Conservation (phyloP, 495 filamentous ascomycete species). For the Emericellopsis terricola region DNA sequence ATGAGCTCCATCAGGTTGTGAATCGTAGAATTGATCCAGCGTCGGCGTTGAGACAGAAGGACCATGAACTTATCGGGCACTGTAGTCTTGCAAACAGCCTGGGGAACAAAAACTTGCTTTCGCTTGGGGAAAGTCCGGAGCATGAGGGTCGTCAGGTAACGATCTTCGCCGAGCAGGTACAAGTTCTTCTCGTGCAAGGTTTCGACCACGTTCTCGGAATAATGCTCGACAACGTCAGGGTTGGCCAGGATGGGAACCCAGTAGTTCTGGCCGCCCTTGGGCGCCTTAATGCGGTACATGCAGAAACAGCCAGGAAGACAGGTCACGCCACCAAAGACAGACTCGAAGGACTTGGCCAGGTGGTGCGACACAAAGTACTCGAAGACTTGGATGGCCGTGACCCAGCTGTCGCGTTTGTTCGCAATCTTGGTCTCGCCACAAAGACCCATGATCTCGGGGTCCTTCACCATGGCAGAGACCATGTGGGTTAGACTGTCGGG, state of each 20-base stretch:
- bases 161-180: conserved; percentile 87
- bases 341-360: conserved; percentile 91
- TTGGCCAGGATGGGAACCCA: conserved; percentile 99
- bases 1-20: conserved; percentile 98
- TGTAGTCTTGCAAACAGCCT: conserved; percentile 95
- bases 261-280: conserved; percentile 96
- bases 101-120: conserved; percentile 96
- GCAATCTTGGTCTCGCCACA: conserved; percentile 99
- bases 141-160: conserved; percentile 94
- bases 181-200: conserved; percentile 98
- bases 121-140: conserved; percentile 97
- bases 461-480: conserved; percentile 97
- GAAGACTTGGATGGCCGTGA: conserved; percentile 99
- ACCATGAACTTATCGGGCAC: conserved; percentile 90
- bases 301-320: conserved; percentile 98
- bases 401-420: conserved; percentile 89
- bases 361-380: conserved; percentile 99
- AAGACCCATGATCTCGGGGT: conserved; percentile 97
- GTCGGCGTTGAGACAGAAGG: conserved; percentile 77
- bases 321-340: conserved; percentile 96
- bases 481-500: conserved; percentile 96
- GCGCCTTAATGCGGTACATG: conserved; percentile 99
- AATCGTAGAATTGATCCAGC: conserved; percentile 99
- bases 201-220: conserved; percentile 98
- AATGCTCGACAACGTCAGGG: conserved; percentile 96